These are phyloP conservation scores for Choiromyces venosus DNA, from an alignment of 495 filamentous ascomycete species.

Conservation along the genomic window DNA sequence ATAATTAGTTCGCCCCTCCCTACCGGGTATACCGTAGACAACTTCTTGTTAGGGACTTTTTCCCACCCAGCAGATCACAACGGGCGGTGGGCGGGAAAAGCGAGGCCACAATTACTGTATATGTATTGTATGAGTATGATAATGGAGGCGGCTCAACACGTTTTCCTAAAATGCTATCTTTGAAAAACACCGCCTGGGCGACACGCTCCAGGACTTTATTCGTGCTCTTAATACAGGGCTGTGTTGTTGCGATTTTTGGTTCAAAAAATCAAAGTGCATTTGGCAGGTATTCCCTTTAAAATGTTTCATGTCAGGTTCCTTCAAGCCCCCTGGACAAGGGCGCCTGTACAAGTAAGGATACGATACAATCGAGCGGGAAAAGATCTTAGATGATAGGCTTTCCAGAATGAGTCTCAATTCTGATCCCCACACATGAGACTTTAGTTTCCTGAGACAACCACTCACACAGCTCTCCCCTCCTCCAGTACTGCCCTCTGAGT, in stretches of 20 bases:
- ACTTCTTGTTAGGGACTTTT: neutral
- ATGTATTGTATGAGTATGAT: neutral
- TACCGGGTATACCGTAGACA: neutral
- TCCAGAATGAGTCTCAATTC: neutral
- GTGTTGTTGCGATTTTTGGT: neutral
- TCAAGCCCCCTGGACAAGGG: neutral
- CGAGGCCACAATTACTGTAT: neutral
- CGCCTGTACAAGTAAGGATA: neutral
- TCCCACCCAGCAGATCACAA: neutral
- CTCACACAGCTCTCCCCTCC: neutral
- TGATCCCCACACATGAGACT: neutral
- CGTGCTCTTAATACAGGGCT: neutral
- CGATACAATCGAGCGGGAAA: neutral
- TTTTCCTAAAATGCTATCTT: neutral
- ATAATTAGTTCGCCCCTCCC: neutral
- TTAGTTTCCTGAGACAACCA: neutral
- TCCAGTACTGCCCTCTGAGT: neutral
- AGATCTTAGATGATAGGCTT: neutral
- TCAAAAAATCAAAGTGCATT: neutral
- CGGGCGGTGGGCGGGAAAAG: neutral
- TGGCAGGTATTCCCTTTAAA: neutral
- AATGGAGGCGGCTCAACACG: neutral
- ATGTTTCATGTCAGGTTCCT: neutral
- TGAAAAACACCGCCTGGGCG: neutral
- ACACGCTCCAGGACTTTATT: neutral